Evolutionary conservation across 2,329 filamentous ascomycete genomes (phyloP), one percentile per base, ranked within the genome.

Genomic region (Cercospora sp.): DNA sequence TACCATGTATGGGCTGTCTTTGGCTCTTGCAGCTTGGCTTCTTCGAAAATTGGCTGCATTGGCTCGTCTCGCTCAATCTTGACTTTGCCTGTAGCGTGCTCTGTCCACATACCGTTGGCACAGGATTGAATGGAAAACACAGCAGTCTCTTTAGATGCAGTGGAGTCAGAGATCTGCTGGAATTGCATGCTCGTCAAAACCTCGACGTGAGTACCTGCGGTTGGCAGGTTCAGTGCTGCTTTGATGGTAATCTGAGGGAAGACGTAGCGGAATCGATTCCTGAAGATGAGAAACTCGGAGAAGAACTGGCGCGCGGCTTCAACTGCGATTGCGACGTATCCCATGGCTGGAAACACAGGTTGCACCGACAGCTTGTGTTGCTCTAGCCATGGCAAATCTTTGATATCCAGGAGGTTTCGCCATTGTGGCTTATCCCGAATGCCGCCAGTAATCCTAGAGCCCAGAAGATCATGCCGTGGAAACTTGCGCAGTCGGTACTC

Each of bases 331-430:
- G 67, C 63, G 12, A 70, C 45, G 53, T 68, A 70, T n/a, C 68
- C 69, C 37, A 66, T 55, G n/a, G 58, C 34, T 18, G 69, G 69
- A 32, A 70, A 70, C 4, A 71, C 59, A 34, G 68, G 58, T 51
- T 65, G 60, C 6, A 30, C 58, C 12, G 53, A 40, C 7, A 70
- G 30, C 18, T 58, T 58, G 65, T 81, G 79, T n/a, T 76, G 76
- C 12, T 63, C 59, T 6, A 81, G 51, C 79, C 78, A 53, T 4
- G 49, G 12, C 49, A 53, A n/a, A 30, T 30, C 5, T 16, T 53
- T 53, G 5, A 16, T 6, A 26, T 53, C 49, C 24, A 53, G 24
- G 13, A 53, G 10, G 7, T 53, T 53, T 53, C 49, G 21, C 49
- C 49, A 53, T 30, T 53, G 49, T 53, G 49, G 49, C 7, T 24